These are phyloP conservation scores for Pleurotus platypus DNA, from an alignment of 768 basidiomycete species.

Conservation along the genomic window DNA sequence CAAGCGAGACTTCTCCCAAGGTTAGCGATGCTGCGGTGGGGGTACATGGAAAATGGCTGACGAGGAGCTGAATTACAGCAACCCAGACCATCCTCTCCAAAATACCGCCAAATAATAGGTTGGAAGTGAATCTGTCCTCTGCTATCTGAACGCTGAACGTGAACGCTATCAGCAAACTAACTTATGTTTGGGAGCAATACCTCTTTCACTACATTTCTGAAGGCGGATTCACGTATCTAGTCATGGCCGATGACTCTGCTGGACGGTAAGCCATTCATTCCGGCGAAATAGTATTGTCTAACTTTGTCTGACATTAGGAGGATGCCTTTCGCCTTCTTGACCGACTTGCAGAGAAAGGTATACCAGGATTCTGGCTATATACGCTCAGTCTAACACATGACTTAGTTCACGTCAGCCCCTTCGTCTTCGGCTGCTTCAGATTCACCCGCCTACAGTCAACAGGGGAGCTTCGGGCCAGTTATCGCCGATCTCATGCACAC, in stretches of 20 bases:
- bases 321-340: conserved; percentile 92
- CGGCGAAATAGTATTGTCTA: too few species aligned
- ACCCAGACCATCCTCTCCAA: conserved; percentile 88
- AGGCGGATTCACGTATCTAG: conserved; percentile 81
- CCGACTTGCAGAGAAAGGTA: conserved; percentile 80
- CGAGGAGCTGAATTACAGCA: conserved; percentile 36
- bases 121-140: conserved; percentile 27
- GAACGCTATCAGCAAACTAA: conserved; percentile 52
- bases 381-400: conserved; percentile 6
- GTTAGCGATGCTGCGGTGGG: conserved; percentile 30
- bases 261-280: conserved; percentile 60
- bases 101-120: conserved; percentile 88
- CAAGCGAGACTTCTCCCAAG: conserved; percentile 86
- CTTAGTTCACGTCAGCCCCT: conserved; percentile 58
- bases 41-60: not conserved
- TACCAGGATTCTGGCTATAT: conserved; percentile 11
- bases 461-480: conserved; percentile 66
- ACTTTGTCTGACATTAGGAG: conserved; percentile 41
- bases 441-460: conserved; percentile 57
- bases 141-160: conserved; percentile 5
- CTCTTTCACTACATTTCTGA: conserved; percentile 94
- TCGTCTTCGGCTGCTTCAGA: conserved; percentile 49
- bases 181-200: conserved; percentile 91
- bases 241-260: conserved; percentile 92
- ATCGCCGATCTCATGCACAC: conserved; percentile 78